Conservation (phyloP, 2,329 filamentous ascomycete species). For the Beauveria medogensis region DNA sequence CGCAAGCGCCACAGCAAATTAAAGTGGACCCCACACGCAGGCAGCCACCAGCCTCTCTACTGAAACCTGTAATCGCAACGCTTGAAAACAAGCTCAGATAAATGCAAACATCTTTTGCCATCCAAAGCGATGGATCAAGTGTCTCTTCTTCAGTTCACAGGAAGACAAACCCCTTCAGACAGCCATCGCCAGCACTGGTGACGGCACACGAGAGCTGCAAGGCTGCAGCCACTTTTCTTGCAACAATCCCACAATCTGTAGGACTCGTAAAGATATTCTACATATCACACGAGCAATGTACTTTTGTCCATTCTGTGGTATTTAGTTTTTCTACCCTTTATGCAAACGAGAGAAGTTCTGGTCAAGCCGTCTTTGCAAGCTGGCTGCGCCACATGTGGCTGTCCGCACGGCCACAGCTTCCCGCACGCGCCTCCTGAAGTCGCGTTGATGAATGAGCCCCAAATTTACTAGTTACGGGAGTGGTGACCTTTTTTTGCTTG, state of each 20-base stretch:
- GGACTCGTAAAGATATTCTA: too few relatives aligned
- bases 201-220: background rate
- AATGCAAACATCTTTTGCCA: background rate
- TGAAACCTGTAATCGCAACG: background rate
- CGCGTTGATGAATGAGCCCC: slow-evolving; percentile 8
- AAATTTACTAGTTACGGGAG: background rate
- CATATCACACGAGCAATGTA: too few relatives aligned
- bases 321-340: background rate
- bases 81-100: background rate
- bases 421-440: slow-evolving; percentile 11
- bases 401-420: slow-evolving; percentile 6
- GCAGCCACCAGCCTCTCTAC: background rate
- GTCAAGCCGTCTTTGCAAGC: background rate
- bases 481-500: slow-evolving; percentile 1
- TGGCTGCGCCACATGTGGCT: background rate
- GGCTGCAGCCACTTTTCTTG: background rate
- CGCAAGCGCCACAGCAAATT: slow-evolving; percentile 1
- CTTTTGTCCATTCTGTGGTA: too few relatives aligned
- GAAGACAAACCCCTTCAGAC: too few relatives aligned
- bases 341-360: background rate
- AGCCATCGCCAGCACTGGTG: background rate
- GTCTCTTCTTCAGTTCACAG: background rate
- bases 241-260: background rate
- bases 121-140: background rate
- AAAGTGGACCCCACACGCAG: background rate